These are phyloP conservation scores for Starmerella bombi DNA, from an alignment of 805 yeast species.

Conservation along the genomic window DNA sequence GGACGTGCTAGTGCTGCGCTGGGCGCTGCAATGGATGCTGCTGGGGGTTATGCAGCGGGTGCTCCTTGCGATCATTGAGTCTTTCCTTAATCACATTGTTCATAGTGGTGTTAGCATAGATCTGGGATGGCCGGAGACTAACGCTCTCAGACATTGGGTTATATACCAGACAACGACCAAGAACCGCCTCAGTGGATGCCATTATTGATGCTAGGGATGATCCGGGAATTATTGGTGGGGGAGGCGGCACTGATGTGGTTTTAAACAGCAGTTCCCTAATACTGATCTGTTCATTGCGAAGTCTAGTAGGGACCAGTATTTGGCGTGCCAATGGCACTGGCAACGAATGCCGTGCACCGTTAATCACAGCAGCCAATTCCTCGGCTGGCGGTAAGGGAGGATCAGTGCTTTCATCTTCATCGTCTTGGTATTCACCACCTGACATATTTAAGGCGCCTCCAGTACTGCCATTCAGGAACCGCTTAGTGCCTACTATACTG, in stretches of 20 bases:
- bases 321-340: constrained; percentile 61
- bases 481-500: constrained; percentile 24
- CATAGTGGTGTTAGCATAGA: constrained; percentile 8
- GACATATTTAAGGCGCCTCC: background rate
- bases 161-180: constrained; percentile 27
- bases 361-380: constrained; percentile 76
- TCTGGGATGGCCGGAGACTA: constrained; percentile 24
- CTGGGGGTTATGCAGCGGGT: too few relatives aligned
- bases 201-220: constrained; percentile 20
- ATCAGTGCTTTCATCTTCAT: constrained; percentile 22
- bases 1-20: background rate
- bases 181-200: constrained; percentile 26
- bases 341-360: constrained; percentile 64
- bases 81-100: background rate
- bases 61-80: background rate
- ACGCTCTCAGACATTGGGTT: constrained; percentile 23
- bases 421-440: constrained; percentile 21
- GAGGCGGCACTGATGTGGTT: constrained; percentile 42
- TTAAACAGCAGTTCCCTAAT: constrained; percentile 85
- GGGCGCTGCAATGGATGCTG: too few relatives aligned
- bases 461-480: constrained; percentile 2
- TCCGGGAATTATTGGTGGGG: constrained; percentile 29
- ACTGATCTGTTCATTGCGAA: constrained; percentile 56
- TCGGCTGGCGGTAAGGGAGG: constrained; percentile 63
- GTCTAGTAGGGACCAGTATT: constrained; percentile 53